These are phyloP conservation scores for Sanghuangporus weigelae DNA, from an alignment of 1,284 basidiomycete genomes.

Conservation along the genomic window DNA sequence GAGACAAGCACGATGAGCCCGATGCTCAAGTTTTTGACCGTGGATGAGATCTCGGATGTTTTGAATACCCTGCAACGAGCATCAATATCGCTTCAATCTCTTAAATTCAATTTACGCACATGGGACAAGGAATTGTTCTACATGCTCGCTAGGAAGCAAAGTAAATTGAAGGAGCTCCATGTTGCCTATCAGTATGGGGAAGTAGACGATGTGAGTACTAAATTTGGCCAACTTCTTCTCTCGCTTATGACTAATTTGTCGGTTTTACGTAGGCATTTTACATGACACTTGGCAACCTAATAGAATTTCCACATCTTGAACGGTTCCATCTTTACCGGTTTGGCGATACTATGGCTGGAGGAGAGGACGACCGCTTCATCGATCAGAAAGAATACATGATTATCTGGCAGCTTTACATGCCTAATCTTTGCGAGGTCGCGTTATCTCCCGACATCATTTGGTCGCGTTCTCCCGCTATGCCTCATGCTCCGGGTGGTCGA, in stretches of 20 bases:
- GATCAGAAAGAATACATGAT: constrained; percentile 18
- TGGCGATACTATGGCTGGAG: constrained; percentile 11
- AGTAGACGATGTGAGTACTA: constrained; percentile 11
- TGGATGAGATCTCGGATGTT: constrained; percentile 7
- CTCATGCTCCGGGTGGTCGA: background rate
- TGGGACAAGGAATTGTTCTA: constrained; percentile 20
- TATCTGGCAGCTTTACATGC: constrained; percentile 18
- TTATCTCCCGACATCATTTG: constrained; percentile 16
- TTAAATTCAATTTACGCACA: constrained; percentile 15
- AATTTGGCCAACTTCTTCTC: background rate
- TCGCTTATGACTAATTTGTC: background rate
- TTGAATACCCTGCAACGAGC: constrained; percentile 2
- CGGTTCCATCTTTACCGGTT: constrained; percentile 16
- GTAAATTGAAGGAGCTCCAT: constrained; percentile 13
- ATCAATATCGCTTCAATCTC: constrained; percentile 1
- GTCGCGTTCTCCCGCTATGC: background rate
- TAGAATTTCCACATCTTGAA: constrained; percentile 18
- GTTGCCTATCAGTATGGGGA: constrained; percentile 12
- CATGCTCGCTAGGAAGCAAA: constrained; percentile 13
- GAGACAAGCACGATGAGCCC: background rate
- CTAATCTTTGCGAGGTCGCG: constrained; percentile 17
- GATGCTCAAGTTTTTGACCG: background rate
- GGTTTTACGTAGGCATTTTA: constrained; percentile 12
- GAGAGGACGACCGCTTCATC: constrained; percentile 4
- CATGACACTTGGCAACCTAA: constrained; percentile 15